Evolutionary conservation across 2,329 filamentous ascomycete species (phyloP).

Genomic region (Exserohilum turcica): DNA sequence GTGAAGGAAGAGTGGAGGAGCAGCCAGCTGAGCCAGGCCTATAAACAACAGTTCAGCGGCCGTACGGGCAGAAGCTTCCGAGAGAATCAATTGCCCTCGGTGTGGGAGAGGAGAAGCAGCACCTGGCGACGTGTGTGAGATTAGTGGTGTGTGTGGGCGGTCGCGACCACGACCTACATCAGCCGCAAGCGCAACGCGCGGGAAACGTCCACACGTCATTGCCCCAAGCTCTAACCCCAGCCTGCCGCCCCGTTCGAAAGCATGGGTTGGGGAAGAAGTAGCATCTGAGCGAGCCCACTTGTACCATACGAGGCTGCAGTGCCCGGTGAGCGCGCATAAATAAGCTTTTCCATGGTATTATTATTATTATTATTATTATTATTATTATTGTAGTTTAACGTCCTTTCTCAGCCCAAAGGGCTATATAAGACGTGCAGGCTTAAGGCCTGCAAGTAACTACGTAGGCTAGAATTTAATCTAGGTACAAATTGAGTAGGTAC

Average conservation of each 20-base stretch:
- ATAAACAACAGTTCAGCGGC: constrained; percentile 10
- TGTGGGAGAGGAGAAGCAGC: constrained; percentile 21
- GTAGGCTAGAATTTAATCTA: too few species aligned
- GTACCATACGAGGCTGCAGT: constrained; percentile 28
- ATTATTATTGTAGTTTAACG: too few species aligned
- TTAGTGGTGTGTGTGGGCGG: constrained; percentile 22
- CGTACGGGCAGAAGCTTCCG: constrained; percentile 19
- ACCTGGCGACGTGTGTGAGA: constrained; percentile 24
- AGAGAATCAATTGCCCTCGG: constrained; percentile 27
- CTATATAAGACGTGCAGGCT: too few species aligned
- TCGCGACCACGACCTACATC: constrained; percentile 30
- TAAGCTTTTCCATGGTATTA: constrained; percentile 10
- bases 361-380: too few species aligned
- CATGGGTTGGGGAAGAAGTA: constrained; percentile 13
- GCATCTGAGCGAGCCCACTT: constrained; percentile 26
- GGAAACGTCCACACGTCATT: constrained; percentile 35
- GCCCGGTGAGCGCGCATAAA: constrained; percentile 11
- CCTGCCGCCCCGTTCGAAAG: constrained; percentile 13
- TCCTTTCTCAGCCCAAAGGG: too few species aligned
- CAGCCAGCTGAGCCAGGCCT: constrained; percentile 9
- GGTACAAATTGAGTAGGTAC: too few species aligned
- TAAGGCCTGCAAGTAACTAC: too few species aligned
- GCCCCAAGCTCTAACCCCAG: constrained; percentile 23
- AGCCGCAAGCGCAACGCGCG: constrained; percentile 24
- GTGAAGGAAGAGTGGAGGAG: constrained; percentile 5